Evolutionary conservation across 495 filamentous ascomycete genomes (phyloP).

Genomic region (Pseudoneurospora amorphoporcata): DNA sequence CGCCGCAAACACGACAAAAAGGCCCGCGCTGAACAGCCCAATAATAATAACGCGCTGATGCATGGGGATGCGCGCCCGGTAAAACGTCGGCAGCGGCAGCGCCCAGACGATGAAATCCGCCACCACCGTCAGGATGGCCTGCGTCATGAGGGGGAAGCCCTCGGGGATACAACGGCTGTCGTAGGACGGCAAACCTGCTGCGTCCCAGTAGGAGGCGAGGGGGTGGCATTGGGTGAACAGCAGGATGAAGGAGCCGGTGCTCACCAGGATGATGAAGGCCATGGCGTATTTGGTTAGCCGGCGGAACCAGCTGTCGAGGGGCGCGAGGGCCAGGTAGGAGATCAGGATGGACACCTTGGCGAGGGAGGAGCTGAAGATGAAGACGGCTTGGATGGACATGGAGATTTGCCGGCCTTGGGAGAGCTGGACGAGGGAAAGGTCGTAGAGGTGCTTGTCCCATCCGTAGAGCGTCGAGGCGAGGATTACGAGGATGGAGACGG

Average conservation of each 20-base stretch:
- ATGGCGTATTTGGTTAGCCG: conserved; percentile 18
- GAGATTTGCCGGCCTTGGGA: conserved; percentile 15
- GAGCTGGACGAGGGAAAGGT: conserved; percentile 8
- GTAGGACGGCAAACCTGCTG: neutral
- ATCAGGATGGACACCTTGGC: conserved; percentile 41
- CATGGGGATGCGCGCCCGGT: conserved; percentile 14
- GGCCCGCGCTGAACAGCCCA: conserved; percentile 15
- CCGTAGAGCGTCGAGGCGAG: conserved; percentile 15
- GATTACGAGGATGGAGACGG: conserved; percentile 15
- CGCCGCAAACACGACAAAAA: conserved; percentile 15
- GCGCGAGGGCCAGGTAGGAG: conserved; percentile 43
- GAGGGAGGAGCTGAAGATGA: conserved; percentile 17
- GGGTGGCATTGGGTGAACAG: conserved; percentile 27
- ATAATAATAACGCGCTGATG: conserved; percentile 16
- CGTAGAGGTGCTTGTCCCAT: conserved; percentile 21
- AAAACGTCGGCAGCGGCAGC: conserved; percentile 30
- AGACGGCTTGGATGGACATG: conserved; percentile 18
- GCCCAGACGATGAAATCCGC: conserved; percentile 32
- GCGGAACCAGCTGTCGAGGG: conserved; percentile 25
- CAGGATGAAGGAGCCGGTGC: conserved; percentile 18
- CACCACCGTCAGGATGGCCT: conserved; percentile 21
- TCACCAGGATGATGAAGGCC: conserved; percentile 13
- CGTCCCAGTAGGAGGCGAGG: conserved; percentile 25
- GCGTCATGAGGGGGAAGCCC: conserved; percentile 13
- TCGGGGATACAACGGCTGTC: conserved; percentile 17